These are phyloP conservation scores for Penicillium silybi DNA, from an alignment of 495 filamentous ascomycete genomes.

Conservation along the genomic window DNA sequence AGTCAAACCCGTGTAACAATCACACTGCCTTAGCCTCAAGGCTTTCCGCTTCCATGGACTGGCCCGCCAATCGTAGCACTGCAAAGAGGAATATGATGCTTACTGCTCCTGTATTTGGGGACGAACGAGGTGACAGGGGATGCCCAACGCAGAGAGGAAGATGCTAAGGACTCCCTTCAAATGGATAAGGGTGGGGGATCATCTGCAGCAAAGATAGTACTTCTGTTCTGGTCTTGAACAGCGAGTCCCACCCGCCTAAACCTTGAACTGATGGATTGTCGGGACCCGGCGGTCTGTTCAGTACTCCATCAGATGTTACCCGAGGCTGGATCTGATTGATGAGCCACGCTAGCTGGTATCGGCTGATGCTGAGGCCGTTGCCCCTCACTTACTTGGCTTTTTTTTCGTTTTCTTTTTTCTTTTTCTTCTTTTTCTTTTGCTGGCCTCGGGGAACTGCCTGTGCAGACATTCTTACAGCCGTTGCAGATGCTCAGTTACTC, in stretches of 20 bases:
- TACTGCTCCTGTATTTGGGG: slow-evolving; percentile 8
- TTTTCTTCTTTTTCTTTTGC: background rate
- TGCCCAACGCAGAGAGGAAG: background rate
- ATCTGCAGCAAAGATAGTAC: background rate
- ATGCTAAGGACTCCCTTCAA: background rate
- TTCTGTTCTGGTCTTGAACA: background rate
- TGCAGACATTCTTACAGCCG: slow-evolving; percentile 5
- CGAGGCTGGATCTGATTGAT: slow-evolving; percentile 16
- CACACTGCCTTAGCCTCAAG: slow-evolving; percentile 30
- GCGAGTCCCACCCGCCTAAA: slow-evolving; percentile 15
- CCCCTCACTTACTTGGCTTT: slow-evolving; percentile 8
- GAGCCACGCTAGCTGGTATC: slow-evolving; percentile 12
- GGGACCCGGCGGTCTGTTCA: slow-evolving; percentile 9
- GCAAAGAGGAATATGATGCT: slow-evolving; percentile 16
- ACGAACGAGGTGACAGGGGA: background rate
- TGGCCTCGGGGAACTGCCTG: background rate
- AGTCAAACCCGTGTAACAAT: slow-evolving; percentile 28
- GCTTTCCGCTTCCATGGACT: slow-evolving; percentile 18
- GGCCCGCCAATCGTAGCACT: slow-evolving; percentile 10
- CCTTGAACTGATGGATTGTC: slow-evolving; percentile 18
- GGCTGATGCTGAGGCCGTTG: slow-evolving; percentile 10
- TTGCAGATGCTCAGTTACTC: slow-evolving; percentile 2
- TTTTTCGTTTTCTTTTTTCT: no score
- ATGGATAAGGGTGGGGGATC: background rate
- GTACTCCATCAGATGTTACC: slow-evolving; percentile 20